Base-by-base conservation (phyloP, 768 basidiomycete species). In the Suillus fuscotomentosus region DNA sequence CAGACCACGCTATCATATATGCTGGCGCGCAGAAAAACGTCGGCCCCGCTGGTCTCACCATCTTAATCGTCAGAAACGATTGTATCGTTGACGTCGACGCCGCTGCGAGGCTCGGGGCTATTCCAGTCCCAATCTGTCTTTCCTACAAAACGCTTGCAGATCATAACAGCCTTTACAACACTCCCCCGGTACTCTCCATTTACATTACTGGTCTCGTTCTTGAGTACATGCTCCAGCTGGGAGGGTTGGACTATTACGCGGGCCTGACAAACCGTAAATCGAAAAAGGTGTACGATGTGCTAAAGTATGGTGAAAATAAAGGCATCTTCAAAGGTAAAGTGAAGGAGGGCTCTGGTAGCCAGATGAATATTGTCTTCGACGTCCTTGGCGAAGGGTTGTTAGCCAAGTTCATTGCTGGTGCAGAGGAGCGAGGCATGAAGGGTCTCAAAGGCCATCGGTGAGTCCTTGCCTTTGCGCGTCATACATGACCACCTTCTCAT, bases 1-100 rank as follows among this genome's bases (percentile, higher is more conserved):
- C 87, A 36, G 92, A 92, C 76, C 95, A 98, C 76, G 96, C 95
- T 5, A 83, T 99, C 72, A 91, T 99, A 70, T 99, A 90, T 74
- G 97, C 96, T 8, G 97, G 97, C 55, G 97, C 92, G 27, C 97
- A 99, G 79, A 99, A 99, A 83, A 99, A 99, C 76, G 80, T 99
- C 60, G 96, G 97, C 9, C 97, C 97, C 3, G 89, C 97, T 0
- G 97, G 97, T 1, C 80, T 97, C 27, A 95, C 94, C 15, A 86
- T 99, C 75, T 80, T 96, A 70, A 97, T 99, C 78, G 93, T 98
- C 24, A 87, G 93, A n/a, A 87, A 97, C 65, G 95, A 97, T 78
- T 90, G 96, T 74, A 81, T 98, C 72, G 94, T 96, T 72, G 94
- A 92, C 73, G 89, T 93, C 56, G 91, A 95, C 69, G 88, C 87